A percentile compares a stretch with the other conserved stretches of the same genome.
phyloP scores from a whole-genome alignment of 2,329 filamentous ascomycete species.

The Penicillium sp. region DNA sequence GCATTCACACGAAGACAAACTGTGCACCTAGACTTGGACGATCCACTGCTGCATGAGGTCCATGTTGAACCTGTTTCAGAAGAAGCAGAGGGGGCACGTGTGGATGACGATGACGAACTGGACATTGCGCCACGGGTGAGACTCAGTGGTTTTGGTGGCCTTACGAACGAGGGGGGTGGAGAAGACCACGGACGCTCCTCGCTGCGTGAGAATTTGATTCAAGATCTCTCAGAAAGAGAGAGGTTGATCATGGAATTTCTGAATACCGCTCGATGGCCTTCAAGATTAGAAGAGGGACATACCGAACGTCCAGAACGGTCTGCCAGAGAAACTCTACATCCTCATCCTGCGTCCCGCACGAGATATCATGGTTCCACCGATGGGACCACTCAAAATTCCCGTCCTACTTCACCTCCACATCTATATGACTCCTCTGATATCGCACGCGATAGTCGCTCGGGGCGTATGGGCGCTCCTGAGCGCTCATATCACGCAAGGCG shows the following conservation, averaged over 20 bases:
- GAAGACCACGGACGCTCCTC: conserved; percentile 27
- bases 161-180: conserved; percentile 18
- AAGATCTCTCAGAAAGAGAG: conserved; percentile 43
- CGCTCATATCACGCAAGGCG: conserved; percentile 37
- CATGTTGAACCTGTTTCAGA: conserved; percentile 31
- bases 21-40: conserved; percentile 37
- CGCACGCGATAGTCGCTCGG: conserved; percentile 31
- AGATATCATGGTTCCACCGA: conserved; percentile 32
- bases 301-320: conserved; percentile 32
- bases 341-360: conserved; percentile 27
- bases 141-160: conserved; percentile 20
- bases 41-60: conserved; percentile 34
- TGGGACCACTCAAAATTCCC: conserved; percentile 29
- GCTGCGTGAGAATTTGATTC: conserved; percentile 37
- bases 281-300: conserved; percentile 32
- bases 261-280: conserved; percentile 42
- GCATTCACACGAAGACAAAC: conserved; percentile 47
- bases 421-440: conserved; percentile 31
- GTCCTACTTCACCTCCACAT: conserved; percentile 35
- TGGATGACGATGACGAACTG: conserved; percentile 26
- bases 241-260: conserved; percentile 45
- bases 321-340: conserved; percentile 28
- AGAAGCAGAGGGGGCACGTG: conserved; percentile 24
- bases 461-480: conserved; percentile 24
- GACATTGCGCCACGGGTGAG: conserved; percentile 25